These are phyloP conservation scores for Ulota crispa DNA, from an alignment of 225 moss, liverwort and hornwort genomes.

Conservation along the genomic window DNA sequence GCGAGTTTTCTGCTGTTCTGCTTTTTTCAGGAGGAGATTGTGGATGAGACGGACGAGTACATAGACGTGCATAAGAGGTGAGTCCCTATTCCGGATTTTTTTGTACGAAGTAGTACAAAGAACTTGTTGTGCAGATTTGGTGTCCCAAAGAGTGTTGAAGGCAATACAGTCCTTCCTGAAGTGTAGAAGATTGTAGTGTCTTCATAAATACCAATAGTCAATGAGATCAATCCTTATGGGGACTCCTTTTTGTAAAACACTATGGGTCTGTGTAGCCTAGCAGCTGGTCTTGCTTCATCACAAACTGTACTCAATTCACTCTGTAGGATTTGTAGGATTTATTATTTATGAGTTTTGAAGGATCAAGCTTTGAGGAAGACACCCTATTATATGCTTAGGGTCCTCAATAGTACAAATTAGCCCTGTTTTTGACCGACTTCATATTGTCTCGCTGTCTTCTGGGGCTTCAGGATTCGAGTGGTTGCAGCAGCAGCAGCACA, in stretches of 20 bases:
- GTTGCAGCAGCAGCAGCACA: slow-evolving; percentile 50
- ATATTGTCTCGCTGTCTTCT: neutral
- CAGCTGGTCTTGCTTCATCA: neutral
- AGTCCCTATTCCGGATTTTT: neutral
- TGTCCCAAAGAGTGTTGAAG: neutral
- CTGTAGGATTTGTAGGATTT: neutral
- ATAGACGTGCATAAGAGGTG: slow-evolving; percentile 65
- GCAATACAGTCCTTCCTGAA: neutral
- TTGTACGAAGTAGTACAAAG: neutral
- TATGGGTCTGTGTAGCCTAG: neutral
- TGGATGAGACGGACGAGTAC: slow-evolving; percentile 70
- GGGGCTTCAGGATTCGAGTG: slow-evolving; percentile 50
- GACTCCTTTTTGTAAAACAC: neutral
- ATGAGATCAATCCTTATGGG: neutral
- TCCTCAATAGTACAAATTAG: neutral
- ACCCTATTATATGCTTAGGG: neutral
- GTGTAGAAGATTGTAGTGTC: neutral
- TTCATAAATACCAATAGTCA: neutral
- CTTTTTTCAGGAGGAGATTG: slow-evolving; percentile 57
- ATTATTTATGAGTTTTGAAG: neutral
- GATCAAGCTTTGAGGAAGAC: neutral
- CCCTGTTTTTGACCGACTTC: neutral
- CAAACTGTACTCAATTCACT: neutral
- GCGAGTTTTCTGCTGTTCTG: slow-evolving; percentile 5
- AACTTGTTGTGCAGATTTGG: neutral